phyloP scores from a whole-genome alignment of 169 alveolate genomes.

The Cryptosporidium tyzzeri region DNA sequence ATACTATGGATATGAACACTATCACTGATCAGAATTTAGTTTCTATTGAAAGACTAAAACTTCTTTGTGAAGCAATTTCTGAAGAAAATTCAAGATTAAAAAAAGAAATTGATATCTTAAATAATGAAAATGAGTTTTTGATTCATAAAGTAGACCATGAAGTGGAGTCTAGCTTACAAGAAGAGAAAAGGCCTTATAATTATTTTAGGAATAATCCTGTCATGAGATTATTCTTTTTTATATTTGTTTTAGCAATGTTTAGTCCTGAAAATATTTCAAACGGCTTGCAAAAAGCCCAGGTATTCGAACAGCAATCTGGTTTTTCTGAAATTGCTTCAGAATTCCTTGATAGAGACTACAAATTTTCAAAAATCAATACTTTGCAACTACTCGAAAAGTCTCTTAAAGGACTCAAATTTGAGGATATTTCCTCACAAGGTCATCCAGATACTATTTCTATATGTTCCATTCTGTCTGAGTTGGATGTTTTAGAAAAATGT shows the following conservation, averaged over 20 bases:
- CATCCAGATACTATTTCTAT: slow-evolving; percentile 13
- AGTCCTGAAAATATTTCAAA: slow-evolving; percentile 7
- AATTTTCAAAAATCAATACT: neutral
- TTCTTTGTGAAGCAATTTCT: slow-evolving; percentile 35
- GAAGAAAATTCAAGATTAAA: slow-evolving; percentile 37
- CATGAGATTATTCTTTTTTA: slow-evolving; percentile 23
- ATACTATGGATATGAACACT: slow-evolving; percentile 26
- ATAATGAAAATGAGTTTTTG: slow-evolving; percentile 1
- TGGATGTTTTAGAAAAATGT: slow-evolving; percentile 59
- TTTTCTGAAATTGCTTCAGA: neutral
- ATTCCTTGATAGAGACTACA: neutral
- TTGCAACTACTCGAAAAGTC: neutral
- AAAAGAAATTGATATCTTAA: neutral
- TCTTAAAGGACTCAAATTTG: slow-evolving; percentile 5
- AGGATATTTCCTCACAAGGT: neutral
- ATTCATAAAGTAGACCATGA: neutral
- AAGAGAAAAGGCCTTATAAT: neutral
- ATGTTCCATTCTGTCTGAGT: slow-evolving; percentile 57
- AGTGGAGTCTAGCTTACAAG: neutral
- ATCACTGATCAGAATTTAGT: neutral
- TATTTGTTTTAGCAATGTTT: slow-evolving; percentile 1
- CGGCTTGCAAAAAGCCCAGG: neutral
- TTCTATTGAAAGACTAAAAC: slow-evolving; percentile 32
- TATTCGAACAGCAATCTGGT: neutral
- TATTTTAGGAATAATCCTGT: slow-evolving; percentile 13